A percentile compares a stretch with the other conserved stretches of the same genome.
phyloP scores from a whole-genome alignment of 768 basidiomycete genomes.

The Antrodiella citrinella region DNA sequence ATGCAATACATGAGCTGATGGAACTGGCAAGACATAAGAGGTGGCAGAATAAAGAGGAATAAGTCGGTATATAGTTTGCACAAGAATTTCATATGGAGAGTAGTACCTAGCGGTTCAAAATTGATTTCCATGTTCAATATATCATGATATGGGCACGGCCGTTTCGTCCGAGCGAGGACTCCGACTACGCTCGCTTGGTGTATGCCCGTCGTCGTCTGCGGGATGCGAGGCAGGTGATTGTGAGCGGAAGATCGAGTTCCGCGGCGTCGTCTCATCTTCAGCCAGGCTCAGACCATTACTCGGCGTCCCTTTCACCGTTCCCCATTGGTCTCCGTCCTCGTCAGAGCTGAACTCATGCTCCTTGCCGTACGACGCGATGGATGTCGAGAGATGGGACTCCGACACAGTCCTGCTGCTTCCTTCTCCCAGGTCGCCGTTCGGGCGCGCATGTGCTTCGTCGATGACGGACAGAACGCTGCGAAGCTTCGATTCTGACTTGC shows the following conservation, averaged over 20 bases:
- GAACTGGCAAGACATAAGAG: too few species aligned
- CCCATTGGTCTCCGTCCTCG: conserved; percentile 5
- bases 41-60: background rate
- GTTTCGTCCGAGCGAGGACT: conserved; percentile 25
- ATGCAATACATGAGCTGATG: too few species aligned
- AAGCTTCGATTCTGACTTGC: conserved; percentile 60
- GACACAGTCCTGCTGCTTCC: conserved; percentile 7
- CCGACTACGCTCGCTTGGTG: conserved; percentile 18
- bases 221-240: conserved; percentile 15
- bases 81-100: background rate
- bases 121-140: background rate
- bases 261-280: conserved; percentile 36
- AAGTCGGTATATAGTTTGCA: background rate
- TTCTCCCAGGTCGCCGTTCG: conserved; percentile 15
- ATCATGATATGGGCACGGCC: conserved; percentile 18
- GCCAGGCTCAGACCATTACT: background rate
- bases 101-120: too few species aligned
- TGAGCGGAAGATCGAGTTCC: conserved; percentile 28
- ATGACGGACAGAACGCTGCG: conserved; percentile 66
- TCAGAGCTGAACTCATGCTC: background rate
- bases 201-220: conserved; percentile 6
- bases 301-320: background rate
- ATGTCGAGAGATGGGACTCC: conserved; percentile 3
- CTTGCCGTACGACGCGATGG: conserved; percentile 12
- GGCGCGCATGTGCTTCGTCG: conserved; percentile 45